These are phyloP conservation scores for Simmondsia chinensis DNA, from an alignment of 148 eudicot genomes.

Conservation along the genomic window DNA sequence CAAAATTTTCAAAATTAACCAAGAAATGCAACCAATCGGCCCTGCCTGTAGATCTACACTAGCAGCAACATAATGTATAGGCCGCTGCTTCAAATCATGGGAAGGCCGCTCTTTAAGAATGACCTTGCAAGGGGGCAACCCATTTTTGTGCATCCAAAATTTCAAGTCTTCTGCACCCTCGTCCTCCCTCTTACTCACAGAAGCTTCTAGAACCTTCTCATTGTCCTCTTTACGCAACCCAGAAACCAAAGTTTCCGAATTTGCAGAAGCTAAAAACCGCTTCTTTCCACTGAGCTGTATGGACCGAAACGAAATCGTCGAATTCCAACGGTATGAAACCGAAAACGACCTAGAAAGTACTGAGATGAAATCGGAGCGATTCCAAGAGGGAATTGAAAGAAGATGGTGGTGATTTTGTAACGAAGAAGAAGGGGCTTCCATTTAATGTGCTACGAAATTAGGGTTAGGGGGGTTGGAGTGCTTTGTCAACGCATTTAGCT, in stretches of 20 bases:
- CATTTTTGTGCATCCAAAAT: constrained; percentile 82
- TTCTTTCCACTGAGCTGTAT: constrained; percentile 8
- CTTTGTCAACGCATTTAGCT: too few species aligned
- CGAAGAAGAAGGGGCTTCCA: neutral
- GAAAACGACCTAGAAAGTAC: constrained; percentile 17
- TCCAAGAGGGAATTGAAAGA: constrained; percentile 12
- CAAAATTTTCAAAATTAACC: neutral
- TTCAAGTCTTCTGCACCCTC: constrained; percentile 43
- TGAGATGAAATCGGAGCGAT: constrained; percentile 16
- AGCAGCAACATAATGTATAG: constrained; percentile 92
- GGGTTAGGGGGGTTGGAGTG: too few species aligned
- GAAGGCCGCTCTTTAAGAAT: constrained; percentile 56
- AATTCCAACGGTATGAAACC: constrained; percentile 6
- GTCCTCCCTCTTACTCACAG: constrained; percentile 23
- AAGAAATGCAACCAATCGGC: neutral
- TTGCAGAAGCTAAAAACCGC: constrained; percentile 26
- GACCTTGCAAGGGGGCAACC: constrained; percentile 71
- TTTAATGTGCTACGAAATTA: too few species aligned
- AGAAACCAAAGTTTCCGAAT: constrained; percentile 33
- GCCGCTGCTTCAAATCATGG: constrained; percentile 25
- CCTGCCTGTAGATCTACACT: constrained; percentile 71
- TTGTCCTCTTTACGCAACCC: constrained; percentile 13
- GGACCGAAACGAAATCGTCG: constrained; percentile 5
- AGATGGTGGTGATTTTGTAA: neutral
- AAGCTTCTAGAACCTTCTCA: constrained; percentile 13